phyloP scores from a whole-genome alignment of 352 stramenopile genomes.

The Pythium scleroteichum region DNA sequence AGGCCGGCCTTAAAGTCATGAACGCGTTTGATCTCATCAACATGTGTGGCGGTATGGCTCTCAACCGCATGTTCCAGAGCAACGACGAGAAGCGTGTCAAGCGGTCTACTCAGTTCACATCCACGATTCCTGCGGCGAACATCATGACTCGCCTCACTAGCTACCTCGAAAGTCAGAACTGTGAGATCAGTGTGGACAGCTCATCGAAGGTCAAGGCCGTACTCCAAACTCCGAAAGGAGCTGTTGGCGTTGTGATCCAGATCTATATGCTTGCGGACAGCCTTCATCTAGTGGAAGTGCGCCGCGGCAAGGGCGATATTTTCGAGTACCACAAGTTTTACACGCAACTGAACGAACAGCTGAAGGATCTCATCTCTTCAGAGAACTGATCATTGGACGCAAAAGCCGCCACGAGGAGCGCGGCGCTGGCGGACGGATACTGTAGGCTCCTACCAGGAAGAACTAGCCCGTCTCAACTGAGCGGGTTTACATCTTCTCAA shows the following conservation, averaged over 20 bases:
- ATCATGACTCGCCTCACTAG: conserved; percentile 75
- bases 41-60: conserved; percentile 89
- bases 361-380: conserved; percentile 79
- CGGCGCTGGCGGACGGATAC: too few relatives aligned
- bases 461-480: too few relatives aligned
- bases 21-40: conserved; percentile 93
- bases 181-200: conserved; percentile 81
- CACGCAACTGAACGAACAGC: conserved; percentile 86
- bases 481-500: not conserved
- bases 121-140: conserved; percentile 72
- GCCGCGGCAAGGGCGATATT: conserved; percentile 89
- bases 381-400: conserved; percentile 11
- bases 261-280: conserved; percentile 88
- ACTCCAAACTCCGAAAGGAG: conserved; percentile 84
- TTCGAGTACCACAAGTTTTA: conserved; percentile 93
- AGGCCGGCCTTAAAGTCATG: conserved; percentile 80
- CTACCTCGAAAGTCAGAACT: conserved; percentile 78
- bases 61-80: conserved; percentile 91
- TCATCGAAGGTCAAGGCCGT: conserved; percentile 84
- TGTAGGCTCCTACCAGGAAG: too few relatives aligned
- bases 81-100: conserved; percentile 88
- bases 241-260: conserved; percentile 88
- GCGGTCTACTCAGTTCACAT: conserved; percentile 86
- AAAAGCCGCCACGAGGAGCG: too few relatives aligned
- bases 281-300: conserved; percentile 87